Base-by-base conservation (phyloP, 768 basidiomycete species). In the Phanerochaete sordida region DNA sequence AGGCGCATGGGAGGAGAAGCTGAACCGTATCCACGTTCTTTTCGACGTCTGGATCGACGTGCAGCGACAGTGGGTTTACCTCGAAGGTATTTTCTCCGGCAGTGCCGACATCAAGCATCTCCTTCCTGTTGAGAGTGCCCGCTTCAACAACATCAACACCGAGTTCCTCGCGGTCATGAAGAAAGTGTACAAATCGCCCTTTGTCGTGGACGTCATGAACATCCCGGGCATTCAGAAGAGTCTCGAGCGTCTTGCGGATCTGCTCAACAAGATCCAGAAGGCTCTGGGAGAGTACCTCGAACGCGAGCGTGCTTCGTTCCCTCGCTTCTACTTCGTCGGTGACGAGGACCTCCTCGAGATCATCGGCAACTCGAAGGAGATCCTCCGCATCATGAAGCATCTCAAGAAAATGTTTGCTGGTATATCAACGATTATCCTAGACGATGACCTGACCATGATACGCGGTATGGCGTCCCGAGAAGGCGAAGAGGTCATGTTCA, bases 381-480 rank as follows among this genome's bases (percentile, higher is more conserved):
- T 98, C 66, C 75, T 94, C 46, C 90, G 97, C 39, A 92, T 98
- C 74, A 94, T 97, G 93, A 99, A 99, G 68, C 97, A 98, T 76
- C 81, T 99, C 61, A 98, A 98, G 80, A 99, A 99, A 82, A 99
- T 99, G 97, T 99, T 99, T 74, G 97, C 97, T 23, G 97, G 97
- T 27, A 89, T 99, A 39, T 89, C 94, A 1, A 95, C 94, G 0
- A 81, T 98, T 65, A 81, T 78, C 66, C 81, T 98, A 27, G 93
- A 97, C 70, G 92, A 94, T 19, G 93, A 95, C 49, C 71, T 91
- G 62, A 88, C 92, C 4, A 84, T 89, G 69, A 95, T 98, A 58
- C 87, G 88, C 63, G 95, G 92, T 55, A 96, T 98, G 88, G 85
- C 92, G 13, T 98, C 97, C 0, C 81, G 93, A 59, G 97, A 99